Percentiles rank a stretch among this genome's conserved stretches.
Evolutionary conservation across 352 stramenopile genomes (phyloP).

Genomic region (Ophiocytium majus): DNA sequence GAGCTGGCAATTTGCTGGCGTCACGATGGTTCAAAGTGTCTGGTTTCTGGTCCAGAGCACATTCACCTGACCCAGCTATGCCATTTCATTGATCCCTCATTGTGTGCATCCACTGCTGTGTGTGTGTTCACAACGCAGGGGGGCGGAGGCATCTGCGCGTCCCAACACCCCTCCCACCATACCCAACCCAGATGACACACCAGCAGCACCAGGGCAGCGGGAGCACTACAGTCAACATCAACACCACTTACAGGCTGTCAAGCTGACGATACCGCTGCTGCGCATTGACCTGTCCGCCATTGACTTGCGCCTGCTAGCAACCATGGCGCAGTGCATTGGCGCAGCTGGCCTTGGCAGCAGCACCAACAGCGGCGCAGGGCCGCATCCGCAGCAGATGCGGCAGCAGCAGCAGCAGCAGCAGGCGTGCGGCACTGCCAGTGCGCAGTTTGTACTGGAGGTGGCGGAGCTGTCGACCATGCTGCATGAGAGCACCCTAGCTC

Average conservation of each 20-base stretch:
- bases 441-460: neutral
- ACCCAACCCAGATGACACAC: neutral
- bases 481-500: neutral
- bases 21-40: too few relatives aligned
- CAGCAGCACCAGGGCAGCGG: too few relatives aligned
- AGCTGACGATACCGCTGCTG: neutral
- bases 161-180: neutral
- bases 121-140: too few relatives aligned
- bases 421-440: neutral
- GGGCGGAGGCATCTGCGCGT: neutral
- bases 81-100: too few relatives aligned
- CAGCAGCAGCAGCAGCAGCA: neutral
- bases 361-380: neutral
- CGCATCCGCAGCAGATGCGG: neutral
- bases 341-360: conserved; percentile 1
- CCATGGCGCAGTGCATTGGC: neutral
- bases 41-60: too few relatives aligned
- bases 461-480: neutral
- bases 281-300: neutral
- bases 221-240: too few relatives aligned
- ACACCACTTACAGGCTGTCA: neutral
- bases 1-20: too few relatives aligned
- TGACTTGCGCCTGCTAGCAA: neutral
- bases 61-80: too few relatives aligned
- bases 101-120: too few relatives aligned